Evolutionary conservation across 805 yeast species (phyloP).

Genomic region (Cyberlindnera subsufficiens): DNA sequence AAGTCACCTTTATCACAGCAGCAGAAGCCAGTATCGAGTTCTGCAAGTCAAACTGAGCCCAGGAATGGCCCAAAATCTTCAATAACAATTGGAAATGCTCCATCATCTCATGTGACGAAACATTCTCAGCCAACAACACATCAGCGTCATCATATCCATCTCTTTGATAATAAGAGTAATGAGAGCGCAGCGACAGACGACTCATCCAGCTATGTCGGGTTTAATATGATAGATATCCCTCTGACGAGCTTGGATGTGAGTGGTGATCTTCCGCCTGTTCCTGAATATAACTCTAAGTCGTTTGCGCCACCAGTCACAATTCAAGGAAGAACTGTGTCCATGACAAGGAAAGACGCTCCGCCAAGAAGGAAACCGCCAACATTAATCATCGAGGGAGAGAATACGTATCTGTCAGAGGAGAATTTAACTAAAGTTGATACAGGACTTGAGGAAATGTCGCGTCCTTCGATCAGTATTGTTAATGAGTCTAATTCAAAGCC

Average conservation of each 20-base stretch:
- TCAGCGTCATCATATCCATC: not conserved
- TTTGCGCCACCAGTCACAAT: conserved; percentile 24
- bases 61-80: not conserved
- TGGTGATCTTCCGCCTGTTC: conserved; percentile 21
- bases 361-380: conserved; percentile 21
- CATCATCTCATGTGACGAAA: not conserved
- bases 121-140: not conserved
- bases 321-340: conserved; percentile 21
- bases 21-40: not conserved
- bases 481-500: not conserved
- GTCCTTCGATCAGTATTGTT: not conserved
- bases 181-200: not conserved
- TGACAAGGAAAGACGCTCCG: conserved; percentile 14
- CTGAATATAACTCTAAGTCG: conserved; percentile 19
- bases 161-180: not conserved
- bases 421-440: not conserved
- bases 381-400: not conserved
- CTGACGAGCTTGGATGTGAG: conserved; percentile 9
- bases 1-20: conserved; percentile 14
- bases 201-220: not conserved
- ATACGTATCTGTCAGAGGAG: not conserved
- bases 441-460: conserved; percentile 1
- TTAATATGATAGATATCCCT: conserved; percentile 8
- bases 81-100: not conserved
- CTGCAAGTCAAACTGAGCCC: not conserved